Evolutionary conservation across 352 stramenopile genomes (phyloP).

Genomic region (Phytopythium sindhum): DNA sequence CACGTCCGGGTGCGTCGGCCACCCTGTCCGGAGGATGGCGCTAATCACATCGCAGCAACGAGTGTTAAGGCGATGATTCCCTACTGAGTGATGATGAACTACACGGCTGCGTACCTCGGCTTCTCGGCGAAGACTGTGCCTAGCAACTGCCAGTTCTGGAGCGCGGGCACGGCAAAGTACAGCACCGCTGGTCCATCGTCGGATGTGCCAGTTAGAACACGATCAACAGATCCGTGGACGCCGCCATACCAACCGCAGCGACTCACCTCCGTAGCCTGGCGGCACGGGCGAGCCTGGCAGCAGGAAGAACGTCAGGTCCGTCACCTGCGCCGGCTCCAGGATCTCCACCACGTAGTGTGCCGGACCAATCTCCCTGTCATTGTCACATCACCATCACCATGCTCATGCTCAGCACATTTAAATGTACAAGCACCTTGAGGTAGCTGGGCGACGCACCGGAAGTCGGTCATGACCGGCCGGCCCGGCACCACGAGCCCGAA

Average conservation of each 20-base stretch:
- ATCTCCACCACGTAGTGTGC: conserved; percentile 67
- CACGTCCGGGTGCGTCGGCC: conserved; percentile 61
- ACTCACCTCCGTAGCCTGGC: conserved; percentile 43
- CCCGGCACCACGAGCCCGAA: conserved; percentile 70
- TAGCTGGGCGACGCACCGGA: conserved; percentile 24
- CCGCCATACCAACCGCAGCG: conserved; percentile 6
- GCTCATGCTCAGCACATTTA: too few relatives aligned
- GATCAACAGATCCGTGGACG: conserved; percentile 4
- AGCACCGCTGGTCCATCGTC: conserved; percentile 37
- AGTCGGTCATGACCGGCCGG: conserved; percentile 62
- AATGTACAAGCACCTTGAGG: neutral
- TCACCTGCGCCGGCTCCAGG: conserved; percentile 46
- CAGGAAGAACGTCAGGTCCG: conserved; percentile 76
- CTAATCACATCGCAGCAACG: conserved; percentile 13
- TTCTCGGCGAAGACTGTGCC: conserved; percentile 74
- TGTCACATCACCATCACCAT: neutral
- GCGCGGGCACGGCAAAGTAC: conserved; percentile 64
- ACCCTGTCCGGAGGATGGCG: conserved; percentile 63
- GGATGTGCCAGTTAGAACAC: neutral
- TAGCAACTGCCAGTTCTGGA: conserved; percentile 71
- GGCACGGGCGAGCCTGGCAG: conserved; percentile 58
- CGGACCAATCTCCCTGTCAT: conserved; percentile 48
- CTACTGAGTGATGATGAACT: neutral
- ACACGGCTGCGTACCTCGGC: conserved; percentile 16
- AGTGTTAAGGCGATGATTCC: neutral